Evolutionary conservation across 1,284 basidiomycete genomes (phyloP), one percentile per base, ranked within the genome.

Genomic region (Ustilago nuda): DNA sequence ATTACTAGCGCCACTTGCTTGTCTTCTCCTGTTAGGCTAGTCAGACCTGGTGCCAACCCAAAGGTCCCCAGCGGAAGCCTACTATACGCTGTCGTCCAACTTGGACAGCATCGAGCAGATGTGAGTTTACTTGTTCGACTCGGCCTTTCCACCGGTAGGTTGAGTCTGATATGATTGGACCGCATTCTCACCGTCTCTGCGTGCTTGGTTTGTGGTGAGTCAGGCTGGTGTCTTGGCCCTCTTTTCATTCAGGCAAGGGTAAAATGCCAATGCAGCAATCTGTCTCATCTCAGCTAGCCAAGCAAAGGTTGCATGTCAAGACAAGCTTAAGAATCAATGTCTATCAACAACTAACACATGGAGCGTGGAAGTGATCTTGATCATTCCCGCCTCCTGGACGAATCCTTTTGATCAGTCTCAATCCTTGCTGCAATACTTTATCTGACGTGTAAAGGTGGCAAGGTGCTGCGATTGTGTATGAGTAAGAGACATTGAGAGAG

Each of bases 401-500:
- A 27, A 27, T 27, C 23, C 23, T 27, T 27, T 27, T 27, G 23
- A 27, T 27, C 23, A 27, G 23, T 27, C 23, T 27, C 23, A 27
- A 27, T 27, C 23, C 23, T 27, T 27, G 23, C 23, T 27, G 23
- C 23, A 27, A 27, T 27, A 27, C 23, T 27, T 27, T 3, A 27
- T 3, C 23, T 27, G 23, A 27, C 0, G 6, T 39, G 15, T 32
- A 37, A 30, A 36, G 52, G 52, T 54, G 52, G 37, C 52, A 54
- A 11, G n/a, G 19, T 36, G 36, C 33, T 56, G 36, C 41, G 37
- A 56, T 39, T 66, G 52, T 50, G 45, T 48, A 6, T 36, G 46
- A 48, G 33, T 15, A 30, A 56, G 35, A 46, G 56, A 35, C 17
- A 36, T 45, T 48, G 23, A 41, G 64, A 56, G 52, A 39, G 17